phyloP scores from a whole-genome alignment of 495 filamentous ascomycete species.

The Cercophora scortea region DNA sequence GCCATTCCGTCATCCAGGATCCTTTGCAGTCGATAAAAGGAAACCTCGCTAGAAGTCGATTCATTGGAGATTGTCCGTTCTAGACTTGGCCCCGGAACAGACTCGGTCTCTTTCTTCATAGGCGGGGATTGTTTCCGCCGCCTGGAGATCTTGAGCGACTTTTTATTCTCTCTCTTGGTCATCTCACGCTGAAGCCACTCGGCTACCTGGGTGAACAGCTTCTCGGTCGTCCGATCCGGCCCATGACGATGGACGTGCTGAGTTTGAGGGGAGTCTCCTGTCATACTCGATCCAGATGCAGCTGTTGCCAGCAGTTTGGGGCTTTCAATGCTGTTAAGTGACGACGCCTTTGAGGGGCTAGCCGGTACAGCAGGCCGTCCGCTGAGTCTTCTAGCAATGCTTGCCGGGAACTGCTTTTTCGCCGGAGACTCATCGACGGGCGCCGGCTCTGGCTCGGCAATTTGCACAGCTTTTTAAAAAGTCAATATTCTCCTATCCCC shows the following conservation, averaged over 20 bases:
- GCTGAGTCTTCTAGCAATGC: constrained; percentile 31
- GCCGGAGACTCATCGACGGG: constrained; percentile 28
- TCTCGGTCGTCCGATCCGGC: constrained; percentile 35
- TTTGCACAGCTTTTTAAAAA: constrained; percentile 35
- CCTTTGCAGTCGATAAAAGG: constrained; percentile 60
- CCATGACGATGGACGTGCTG: constrained; percentile 26
- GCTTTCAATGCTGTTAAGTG: constrained; percentile 25
- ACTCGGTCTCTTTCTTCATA: constrained; percentile 1
- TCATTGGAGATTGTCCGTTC: constrained; percentile 33
- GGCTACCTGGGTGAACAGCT: constrained; percentile 61
- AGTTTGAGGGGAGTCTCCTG: constrained; percentile 22
- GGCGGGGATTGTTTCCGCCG: constrained; percentile 23
- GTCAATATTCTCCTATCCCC: constrained; percentile 6
- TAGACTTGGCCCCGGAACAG: constrained; percentile 5
- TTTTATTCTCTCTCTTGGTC: constrained; percentile 48
- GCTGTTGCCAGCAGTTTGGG: constrained; percentile 9
- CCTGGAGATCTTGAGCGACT: constrained; percentile 27
- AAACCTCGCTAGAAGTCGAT: constrained; percentile 52
- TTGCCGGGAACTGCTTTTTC: constrained; percentile 38
- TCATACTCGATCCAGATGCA: constrained; percentile 16
- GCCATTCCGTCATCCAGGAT: constrained; percentile 58
- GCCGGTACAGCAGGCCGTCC: constrained; percentile 26
- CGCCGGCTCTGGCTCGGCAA: constrained; percentile 32
- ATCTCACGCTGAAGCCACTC: constrained; percentile 79
- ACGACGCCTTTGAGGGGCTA: constrained; percentile 32